Evolutionary conservation across 2,329 filamentous ascomycete genomes (phyloP), one percentile per base, ranked within the genome.

Genomic region (Nemania sp.): DNA sequence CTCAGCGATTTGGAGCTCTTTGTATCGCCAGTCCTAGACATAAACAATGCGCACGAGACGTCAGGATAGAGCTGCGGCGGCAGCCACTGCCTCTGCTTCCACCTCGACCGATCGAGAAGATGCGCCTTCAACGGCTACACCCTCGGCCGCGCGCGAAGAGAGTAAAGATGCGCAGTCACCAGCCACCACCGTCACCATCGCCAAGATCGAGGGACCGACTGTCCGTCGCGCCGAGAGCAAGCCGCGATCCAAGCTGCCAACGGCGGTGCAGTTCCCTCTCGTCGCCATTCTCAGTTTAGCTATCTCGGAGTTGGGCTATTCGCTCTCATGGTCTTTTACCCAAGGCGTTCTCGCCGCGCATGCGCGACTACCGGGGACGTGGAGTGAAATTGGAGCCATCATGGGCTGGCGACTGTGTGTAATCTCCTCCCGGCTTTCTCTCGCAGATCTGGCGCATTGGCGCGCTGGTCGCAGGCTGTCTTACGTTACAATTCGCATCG

Each of bases 331-430:
- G 42, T 77, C 81, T 31, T 78, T 83, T 57, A 84, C 83, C 5
- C 77, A 79, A 12, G 82, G 80, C 6, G 86, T 92, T 69, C 75
- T 96, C 34, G 84, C 84, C 1, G 74, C 75, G 22, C 80, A 93
- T 54, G 88, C 84, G 68, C 83, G 85, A 64, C 80, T 79, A 52
- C 72, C 84, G 56, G 82, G 86, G 45, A 79, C 80, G 47, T 83
- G 82, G 77, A 72, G 74, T 66, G 84, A 90, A 68, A 78, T 90
- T 23, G 76, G 71, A 5, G 75, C 76, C 26, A 63, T 84, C 59
- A 72, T 75, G 1, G 74, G 71, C 11, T 85, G 81, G 81, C 78
- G 77, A 69, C 66, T 80, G 81, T 84, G 65, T 74, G 81, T 78
- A 45, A 44, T 44, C 34, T 30, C 33, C 11, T 49, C 42, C 48